Conservation (phyloP, 2,329 filamentous ascomycete genomes). For the Colletotrichum sp. region DNA sequence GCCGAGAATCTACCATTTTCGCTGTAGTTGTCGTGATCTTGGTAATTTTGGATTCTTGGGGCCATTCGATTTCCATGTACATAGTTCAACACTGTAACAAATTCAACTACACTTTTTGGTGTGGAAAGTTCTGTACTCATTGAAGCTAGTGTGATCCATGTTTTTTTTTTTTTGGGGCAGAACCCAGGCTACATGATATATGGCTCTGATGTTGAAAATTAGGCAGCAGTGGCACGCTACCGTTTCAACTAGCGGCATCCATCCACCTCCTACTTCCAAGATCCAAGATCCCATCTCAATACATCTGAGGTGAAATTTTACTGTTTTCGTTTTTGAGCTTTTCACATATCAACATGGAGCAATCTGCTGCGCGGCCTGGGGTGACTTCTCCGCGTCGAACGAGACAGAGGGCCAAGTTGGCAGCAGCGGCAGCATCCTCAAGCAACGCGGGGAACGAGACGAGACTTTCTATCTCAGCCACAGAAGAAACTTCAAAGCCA, state of each 20-base stretch:
- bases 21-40: background rate
- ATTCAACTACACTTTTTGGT: background rate
- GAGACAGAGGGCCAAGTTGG: background rate
- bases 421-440: background rate
- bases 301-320: background rate
- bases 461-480: background rate
- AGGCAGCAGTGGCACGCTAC: conserved; percentile 1
- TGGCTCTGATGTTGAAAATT: background rate
- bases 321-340: background rate
- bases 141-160: background rate
- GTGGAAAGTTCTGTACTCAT: background rate
- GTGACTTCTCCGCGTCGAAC: background rate
- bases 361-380: background rate
- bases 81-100: background rate
- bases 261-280: background rate
- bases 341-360: background rate
- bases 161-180: background rate
- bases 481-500: background rate
- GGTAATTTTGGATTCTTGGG: background rate
- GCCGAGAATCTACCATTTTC: background rate
- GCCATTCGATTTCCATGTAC: background rate
- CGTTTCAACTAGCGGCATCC: background rate
- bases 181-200: background rate
- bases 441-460: background rate
- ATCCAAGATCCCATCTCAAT: background rate